Percentiles rank a stretch among this genome's conserved stretches.
phyloP scores from a whole-genome alignment of 805 yeast genomes.

The Kodamaea jinghongensis region DNA sequence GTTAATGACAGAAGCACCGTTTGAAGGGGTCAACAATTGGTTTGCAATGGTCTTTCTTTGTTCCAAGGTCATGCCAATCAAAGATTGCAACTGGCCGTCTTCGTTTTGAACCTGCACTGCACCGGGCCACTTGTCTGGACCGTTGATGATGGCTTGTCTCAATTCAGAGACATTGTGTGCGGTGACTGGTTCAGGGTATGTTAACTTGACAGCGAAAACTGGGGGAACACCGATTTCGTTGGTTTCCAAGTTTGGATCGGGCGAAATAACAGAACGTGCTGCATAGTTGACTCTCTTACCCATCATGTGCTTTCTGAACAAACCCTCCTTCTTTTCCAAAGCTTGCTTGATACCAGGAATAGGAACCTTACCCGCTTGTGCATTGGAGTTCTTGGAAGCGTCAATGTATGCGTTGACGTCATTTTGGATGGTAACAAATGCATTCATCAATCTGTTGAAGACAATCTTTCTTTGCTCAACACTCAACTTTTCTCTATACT shows the following conservation, averaged over 20 bases:
- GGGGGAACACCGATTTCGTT: constrained; percentile 99
- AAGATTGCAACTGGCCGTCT: constrained; percentile 79
- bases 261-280: constrained; percentile 98
- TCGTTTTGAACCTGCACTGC: constrained; percentile 95
- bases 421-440: constrained; percentile 91
- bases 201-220: constrained; percentile 90
- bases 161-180: constrained; percentile 84
- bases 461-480: constrained; percentile 71
- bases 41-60: constrained; percentile 95
- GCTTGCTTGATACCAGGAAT: constrained; percentile 97
- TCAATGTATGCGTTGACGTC: constrained; percentile 94
- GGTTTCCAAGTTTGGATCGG: constrained; percentile 97
- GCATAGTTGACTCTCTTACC: constrained; percentile 99
- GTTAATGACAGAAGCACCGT: constrained; percentile 62
- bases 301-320: constrained; percentile 99
- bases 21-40: constrained; percentile 85
- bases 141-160: constrained; percentile 93
- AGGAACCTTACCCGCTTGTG: constrained; percentile 65
- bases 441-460: constrained; percentile 90
- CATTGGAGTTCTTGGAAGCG: constrained; percentile 81
- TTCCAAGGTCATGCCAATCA: constrained; percentile 86
- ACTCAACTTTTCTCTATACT: constrained; percentile 46
- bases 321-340: constrained; percentile 96
- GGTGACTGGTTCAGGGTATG: constrained; percentile 98
- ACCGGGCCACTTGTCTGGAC: constrained; percentile 99